phyloP scores from a whole-genome alignment of 441 rosid genomes.

The Syzygium syzygioides region DNA sequence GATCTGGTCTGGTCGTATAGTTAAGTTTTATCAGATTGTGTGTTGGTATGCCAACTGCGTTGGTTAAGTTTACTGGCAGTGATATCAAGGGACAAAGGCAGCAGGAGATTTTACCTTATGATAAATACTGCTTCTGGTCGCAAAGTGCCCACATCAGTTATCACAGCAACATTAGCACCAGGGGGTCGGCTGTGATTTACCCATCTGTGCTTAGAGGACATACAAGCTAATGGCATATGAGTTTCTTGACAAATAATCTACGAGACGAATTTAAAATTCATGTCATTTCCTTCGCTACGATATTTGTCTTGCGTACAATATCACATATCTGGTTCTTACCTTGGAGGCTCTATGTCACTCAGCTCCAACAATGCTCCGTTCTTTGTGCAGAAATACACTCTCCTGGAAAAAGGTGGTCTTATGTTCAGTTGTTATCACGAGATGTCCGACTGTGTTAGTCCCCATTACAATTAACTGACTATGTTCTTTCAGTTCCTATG shows the following conservation, averaged over 20 bases:
- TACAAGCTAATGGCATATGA: background rate
- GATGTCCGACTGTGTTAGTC: background rate
- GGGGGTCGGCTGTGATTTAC: conserved; percentile 58
- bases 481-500: background rate
- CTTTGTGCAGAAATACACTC: conserved; percentile 55
- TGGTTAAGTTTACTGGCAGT: background rate
- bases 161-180: conserved; percentile 55
- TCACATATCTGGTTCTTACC: conserved; percentile 25
- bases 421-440: background rate
- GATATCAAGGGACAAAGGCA: background rate
- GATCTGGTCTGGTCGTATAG: background rate
- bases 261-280: background rate
- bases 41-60: background rate
- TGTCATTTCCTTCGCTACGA: background rate
- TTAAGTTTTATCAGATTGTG: background rate
- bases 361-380: conserved; percentile 51
- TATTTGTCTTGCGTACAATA: background rate
- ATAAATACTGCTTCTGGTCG: conserved; percentile 45
- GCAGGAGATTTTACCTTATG: conserved; percentile 41
- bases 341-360: conserved; percentile 40
- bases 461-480: background rate
- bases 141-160: conserved; percentile 41
- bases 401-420: conserved; percentile 27
- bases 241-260: background rate
- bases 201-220: conserved; percentile 53